Percentiles rank a stretch among this genome's conserved stretches.
Conservation (phyloP, 805 yeast genomes). For the Yamadazyma ubonensis region DNA sequence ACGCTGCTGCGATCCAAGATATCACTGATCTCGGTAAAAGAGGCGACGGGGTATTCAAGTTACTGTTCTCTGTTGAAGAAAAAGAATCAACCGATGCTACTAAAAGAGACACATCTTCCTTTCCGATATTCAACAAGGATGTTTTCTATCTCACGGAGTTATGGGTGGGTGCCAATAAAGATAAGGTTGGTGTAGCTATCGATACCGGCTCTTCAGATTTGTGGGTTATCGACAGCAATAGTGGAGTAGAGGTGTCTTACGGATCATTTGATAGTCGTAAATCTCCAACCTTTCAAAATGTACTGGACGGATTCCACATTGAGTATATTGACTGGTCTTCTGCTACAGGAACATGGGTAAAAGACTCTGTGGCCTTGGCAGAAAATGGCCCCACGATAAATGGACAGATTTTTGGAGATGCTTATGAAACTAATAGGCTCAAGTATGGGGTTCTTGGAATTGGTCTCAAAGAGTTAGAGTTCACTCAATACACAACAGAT, state of each 20-base stretch:
- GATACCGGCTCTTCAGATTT: slow-evolving; percentile 44
- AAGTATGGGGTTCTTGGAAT: slow-evolving; percentile 19
- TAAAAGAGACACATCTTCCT: too few relatives aligned
- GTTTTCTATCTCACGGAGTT: background rate
- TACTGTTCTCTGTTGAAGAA: slow-evolving; percentile 11
- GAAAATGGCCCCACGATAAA: slow-evolving; percentile 11
- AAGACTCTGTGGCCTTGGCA: slow-evolving; percentile 17
- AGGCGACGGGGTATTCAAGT: slow-evolving; percentile 9
- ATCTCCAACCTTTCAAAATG: slow-evolving; percentile 31
- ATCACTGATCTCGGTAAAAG: too few relatives aligned
- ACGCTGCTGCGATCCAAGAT: too few relatives aligned
- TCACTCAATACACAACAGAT: too few relatives aligned
- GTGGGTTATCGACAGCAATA: slow-evolving; percentile 34
- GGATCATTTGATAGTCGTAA: slow-evolving; percentile 37
- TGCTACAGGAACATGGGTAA: slow-evolving; percentile 29
- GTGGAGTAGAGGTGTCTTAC: background rate
- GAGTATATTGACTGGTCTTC: slow-evolving; percentile 46
- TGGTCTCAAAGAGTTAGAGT: too few relatives aligned
- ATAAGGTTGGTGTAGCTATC: slow-evolving; percentile 19
- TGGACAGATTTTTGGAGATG: slow-evolving; percentile 17
- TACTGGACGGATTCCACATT: slow-evolving; percentile 38
- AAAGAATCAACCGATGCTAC: background rate
- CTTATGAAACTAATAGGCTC: slow-evolving; percentile 4
- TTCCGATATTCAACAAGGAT: background rate
- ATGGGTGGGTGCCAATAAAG: background rate